Percentiles rank a stretch among this genome's conserved stretches.
These are phyloP conservation scores for Suillus sp. DNA, from an alignment of 768 basidiomycete genomes.

Conservation along the genomic window DNA sequence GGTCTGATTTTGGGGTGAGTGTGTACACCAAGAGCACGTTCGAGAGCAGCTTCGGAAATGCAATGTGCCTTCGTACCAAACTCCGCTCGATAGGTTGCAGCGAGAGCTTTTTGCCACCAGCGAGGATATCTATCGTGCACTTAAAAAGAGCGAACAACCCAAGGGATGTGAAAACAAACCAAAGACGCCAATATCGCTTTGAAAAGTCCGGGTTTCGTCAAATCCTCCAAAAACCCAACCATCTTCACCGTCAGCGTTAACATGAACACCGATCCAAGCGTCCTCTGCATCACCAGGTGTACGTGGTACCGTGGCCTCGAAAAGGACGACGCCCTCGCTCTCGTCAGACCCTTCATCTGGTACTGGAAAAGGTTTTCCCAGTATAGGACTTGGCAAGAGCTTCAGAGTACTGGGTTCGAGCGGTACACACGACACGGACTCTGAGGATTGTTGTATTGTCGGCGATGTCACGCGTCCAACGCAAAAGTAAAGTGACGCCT, in stretches of 20 bases:
- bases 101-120: slow-evolving; percentile 37
- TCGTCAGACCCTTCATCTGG: slow-evolving; percentile 73
- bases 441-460: slow-evolving; percentile 14
- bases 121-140: slow-evolving; percentile 41
- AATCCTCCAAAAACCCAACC: slow-evolving; percentile 69
- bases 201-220: slow-evolving; percentile 34
- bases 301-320: slow-evolving; percentile 48
- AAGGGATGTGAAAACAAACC: slow-evolving; percentile 39
- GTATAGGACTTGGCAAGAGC: slow-evolving; percentile 63
- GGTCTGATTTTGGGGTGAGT: slow-evolving; percentile 38
- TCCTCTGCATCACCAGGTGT: slow-evolving; percentile 18
- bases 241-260: slow-evolving; percentile 51
- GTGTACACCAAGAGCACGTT: slow-evolving; percentile 69
- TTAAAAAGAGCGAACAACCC: slow-evolving; percentile 17
- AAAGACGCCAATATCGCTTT: slow-evolving; percentile 37
- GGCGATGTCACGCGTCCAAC: slow-evolving; percentile 12
- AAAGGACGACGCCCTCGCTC: slow-evolving; percentile 71
- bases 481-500: slow-evolving; percentile 52
- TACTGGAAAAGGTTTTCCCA: slow-evolving; percentile 58
- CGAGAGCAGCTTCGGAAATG: slow-evolving; percentile 57
- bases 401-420: slow-evolving; percentile 52
- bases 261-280: slow-evolving; percentile 54
- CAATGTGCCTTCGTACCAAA: slow-evolving; percentile 46
- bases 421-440: slow-evolving; percentile 37
- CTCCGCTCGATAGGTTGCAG: slow-evolving; percentile 29